Percentiles rank a stretch among this genome's conserved stretches.
Evolutionary conservation across 2,329 filamentous ascomycete genomes (phyloP).

Genomic region (Microcyclospora pomicola): DNA sequence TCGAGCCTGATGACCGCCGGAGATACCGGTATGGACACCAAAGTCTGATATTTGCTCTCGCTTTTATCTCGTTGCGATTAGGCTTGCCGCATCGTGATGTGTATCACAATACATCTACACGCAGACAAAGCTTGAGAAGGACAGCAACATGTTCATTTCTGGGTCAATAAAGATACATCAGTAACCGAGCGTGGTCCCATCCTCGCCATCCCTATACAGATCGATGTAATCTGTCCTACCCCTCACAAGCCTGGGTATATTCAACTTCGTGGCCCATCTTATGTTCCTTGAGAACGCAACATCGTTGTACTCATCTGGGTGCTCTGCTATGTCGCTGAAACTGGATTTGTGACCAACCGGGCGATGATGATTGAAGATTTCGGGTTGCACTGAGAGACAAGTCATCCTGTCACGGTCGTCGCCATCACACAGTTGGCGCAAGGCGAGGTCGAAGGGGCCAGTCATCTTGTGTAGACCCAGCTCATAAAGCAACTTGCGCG

Average conservation of each 20-base stretch:
- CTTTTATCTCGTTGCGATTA: too few species aligned
- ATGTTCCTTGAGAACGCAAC: conserved; percentile 23
- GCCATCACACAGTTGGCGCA: conserved; percentile 15
- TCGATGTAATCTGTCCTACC: conserved; percentile 18
- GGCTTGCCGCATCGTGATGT: too few species aligned
- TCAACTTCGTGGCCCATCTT: conserved; percentile 27
- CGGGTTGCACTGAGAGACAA: conserved; percentile 28
- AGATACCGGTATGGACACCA: too few species aligned
- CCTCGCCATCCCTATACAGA: not conserved
- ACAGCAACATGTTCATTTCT: not conserved
- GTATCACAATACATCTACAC: too few species aligned
- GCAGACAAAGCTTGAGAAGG: too few species aligned
- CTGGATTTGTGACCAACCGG: conserved; percentile 22
- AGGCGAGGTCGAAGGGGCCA: conserved; percentile 21
- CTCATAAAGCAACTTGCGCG: conserved; percentile 29
- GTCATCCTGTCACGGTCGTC: conserved; percentile 19
- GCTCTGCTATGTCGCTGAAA: conserved; percentile 26
- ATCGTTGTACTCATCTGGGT: conserved; percentile 20
- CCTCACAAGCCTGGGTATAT: conserved; percentile 24
- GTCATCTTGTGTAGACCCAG: conserved; percentile 29
- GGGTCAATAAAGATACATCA: not conserved
- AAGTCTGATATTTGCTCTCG: too few species aligned
- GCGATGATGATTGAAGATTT: conserved; percentile 33
- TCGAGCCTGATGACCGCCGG: too few species aligned
- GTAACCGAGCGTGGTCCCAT: not conserved